Conservation (phyloP, 1,139 yeast genomes). For the Lodderomyces elongisporus region DNA sequence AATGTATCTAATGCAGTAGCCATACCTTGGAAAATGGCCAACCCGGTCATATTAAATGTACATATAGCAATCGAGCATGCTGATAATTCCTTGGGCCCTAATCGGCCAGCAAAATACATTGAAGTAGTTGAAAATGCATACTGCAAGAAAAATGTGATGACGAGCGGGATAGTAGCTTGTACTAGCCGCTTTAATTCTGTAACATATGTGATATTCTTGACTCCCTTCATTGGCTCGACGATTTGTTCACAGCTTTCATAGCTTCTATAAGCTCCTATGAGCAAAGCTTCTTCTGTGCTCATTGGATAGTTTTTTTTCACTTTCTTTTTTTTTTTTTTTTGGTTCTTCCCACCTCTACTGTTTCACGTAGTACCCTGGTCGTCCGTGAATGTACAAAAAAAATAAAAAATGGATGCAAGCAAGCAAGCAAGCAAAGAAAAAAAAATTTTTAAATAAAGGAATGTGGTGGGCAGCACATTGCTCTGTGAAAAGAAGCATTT, state of each 20-base stretch:
- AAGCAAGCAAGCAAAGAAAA: no score
- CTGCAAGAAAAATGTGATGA: constrained; percentile 47
- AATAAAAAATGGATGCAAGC: no score
- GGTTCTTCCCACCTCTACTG: no score
- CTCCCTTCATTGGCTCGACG: constrained; percentile 7
- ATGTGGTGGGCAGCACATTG: no score
- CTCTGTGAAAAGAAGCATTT: no score
- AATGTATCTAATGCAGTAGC: constrained; percentile 52
- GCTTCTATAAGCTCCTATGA: constrained; percentile 23
- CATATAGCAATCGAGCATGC: constrained; percentile 47
- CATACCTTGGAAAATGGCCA: constrained; percentile 49
- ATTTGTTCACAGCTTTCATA: constrained; percentile 14
- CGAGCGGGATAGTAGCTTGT: constrained; percentile 39
- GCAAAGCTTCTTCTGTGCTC: constrained; percentile 30
- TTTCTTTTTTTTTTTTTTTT: no score
- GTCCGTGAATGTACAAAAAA: no score
- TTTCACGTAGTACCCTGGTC: no score
- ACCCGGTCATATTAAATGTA: constrained; percentile 44
- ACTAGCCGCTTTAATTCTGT: constrained; percentile 28
- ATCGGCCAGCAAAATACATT: constrained; percentile 44
- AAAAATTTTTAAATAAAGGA: no score
- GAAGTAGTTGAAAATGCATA: constrained; percentile 45
- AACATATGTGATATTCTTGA: constrained; percentile 8
- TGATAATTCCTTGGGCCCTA: constrained; percentile 43
- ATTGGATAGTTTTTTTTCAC: no score